Evolutionary conservation across 768 basidiomycete species (phyloP).

Genomic region (Psilocybe sp.): DNA sequence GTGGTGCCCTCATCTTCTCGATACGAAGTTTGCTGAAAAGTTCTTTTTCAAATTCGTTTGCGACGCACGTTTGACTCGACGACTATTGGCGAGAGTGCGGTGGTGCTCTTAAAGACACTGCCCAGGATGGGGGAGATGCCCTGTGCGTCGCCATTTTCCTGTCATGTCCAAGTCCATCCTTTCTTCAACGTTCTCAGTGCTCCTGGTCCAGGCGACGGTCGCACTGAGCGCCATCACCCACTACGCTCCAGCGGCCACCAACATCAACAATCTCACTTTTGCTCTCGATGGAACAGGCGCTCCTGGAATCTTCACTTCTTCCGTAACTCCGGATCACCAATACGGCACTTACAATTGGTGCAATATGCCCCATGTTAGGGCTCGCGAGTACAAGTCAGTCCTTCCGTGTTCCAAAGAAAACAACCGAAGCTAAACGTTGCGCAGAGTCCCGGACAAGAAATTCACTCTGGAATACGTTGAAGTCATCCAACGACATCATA

Average conservation of each 20-base stretch:
- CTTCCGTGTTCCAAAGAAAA: not conserved
- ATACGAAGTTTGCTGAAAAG: too few relatives aligned
- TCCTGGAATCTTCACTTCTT: slow-evolving; percentile 46
- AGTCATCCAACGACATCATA: slow-evolving; percentile 52
- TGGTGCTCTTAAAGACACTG: too few relatives aligned
- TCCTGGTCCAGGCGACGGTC: not conserved
- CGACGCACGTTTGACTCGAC: too few relatives aligned
- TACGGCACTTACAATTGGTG: slow-evolving; percentile 54
- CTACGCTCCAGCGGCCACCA: slow-evolving; percentile 36
- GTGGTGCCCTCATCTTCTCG: too few relatives aligned
- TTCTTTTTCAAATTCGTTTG: too few relatives aligned
- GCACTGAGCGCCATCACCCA: slow-evolving; percentile 25
- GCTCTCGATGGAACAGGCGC: slow-evolving; percentile 38
- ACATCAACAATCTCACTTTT: slow-evolving; percentile 43
- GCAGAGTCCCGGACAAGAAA: slow-evolving; percentile 32
- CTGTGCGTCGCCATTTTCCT: too few relatives aligned
- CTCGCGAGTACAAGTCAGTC: slow-evolving; percentile 41
- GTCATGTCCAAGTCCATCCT: slow-evolving; percentile 11
- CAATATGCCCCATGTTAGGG: slow-evolving; percentile 52
- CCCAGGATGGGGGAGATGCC: too few relatives aligned
- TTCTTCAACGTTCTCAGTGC: slow-evolving; percentile 12
- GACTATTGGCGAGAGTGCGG: too few relatives aligned
- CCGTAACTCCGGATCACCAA: slow-evolving; percentile 29
- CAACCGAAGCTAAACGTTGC: not conserved
- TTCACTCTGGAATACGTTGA: slow-evolving; percentile 45